Evolutionary conservation across 2,329 filamentous ascomycete species (phyloP), one percentile per base, ranked within the genome.

Genomic region (Venturia aucupariae): DNA sequence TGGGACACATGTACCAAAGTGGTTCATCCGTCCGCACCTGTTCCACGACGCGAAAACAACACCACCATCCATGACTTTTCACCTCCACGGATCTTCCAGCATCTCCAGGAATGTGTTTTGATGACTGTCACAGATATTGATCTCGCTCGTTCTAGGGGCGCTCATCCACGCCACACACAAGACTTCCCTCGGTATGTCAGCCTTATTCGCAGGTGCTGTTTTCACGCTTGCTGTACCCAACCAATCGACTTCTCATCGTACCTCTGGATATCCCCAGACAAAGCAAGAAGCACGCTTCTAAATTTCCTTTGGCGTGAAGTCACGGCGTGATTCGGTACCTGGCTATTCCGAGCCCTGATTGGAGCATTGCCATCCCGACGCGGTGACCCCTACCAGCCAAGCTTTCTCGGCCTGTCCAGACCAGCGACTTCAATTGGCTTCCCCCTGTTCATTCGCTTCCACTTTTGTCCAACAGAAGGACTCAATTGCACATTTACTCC

Each of bases 11-110:
- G 24, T 15, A 32, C 27, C n/a, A 19, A 32, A 32, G 24, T 13
- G 22, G 48, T n/a, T n/a, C 15, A 7, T 57, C 27, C 3, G 19
- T 57, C 30, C 51, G 27, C 17, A 57, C 1, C 13, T 35, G 51
- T 57, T 57, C 30, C 51, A 57, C 51, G 7, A 57, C 51, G 51
- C 51, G 51, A 55, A 30, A 30, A 17, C 48, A n/a, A 30, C n/a
- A n/a, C 17, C 48, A 1, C 4, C 19, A 35, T n/a, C 51, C 51
- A 57, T 35, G 51, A 22, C 30, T 7, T 15, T 17, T 57, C 51
- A 57, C 17, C 15, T 57, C 51, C 51, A 57, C 30, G 30, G 51
- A 57, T 4, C 15, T 32, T 30, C 22, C 48, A 32, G 48, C 17
- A 54, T 54, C 48, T 24, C 2, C 19, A 30, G 8, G 27, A 4